These are phyloP conservation scores for Nicotiana benthamiana DNA, from an alignment of 257 asterid species.

Conservation along the genomic window DNA sequence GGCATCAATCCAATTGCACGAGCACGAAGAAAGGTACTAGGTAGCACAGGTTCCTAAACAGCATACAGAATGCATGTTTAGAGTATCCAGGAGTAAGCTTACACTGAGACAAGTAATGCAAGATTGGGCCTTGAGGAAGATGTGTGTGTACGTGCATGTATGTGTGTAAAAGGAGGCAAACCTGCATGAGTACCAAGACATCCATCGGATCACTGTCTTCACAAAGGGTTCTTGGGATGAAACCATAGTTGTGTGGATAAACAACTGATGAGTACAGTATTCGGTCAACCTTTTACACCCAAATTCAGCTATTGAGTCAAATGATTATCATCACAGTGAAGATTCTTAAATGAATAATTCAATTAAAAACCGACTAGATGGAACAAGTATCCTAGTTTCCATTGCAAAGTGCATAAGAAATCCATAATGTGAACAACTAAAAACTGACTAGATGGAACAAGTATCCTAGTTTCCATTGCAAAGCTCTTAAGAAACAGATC, in stretches of 20 bases:
- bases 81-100: background rate
- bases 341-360: background rate
- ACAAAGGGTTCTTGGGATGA: slow-evolving; percentile 81
- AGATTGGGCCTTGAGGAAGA: background rate
- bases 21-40: slow-evolving; percentile 86
- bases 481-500: no score
- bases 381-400: no score
- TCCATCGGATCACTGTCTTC: slow-evolving; percentile 93
- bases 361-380: background rate
- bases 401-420: no score
- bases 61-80: background rate
- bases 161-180: slow-evolving; percentile 3
- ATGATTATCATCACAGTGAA: background rate
- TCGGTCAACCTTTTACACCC: slow-evolving; percentile 57
- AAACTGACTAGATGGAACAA: background rate
- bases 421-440: background rate
- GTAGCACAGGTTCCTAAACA: slow-evolving; percentile 73
- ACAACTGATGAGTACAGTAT: slow-evolving; percentile 90
- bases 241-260: slow-evolving; percentile 92
- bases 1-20: slow-evolving; percentile 98
- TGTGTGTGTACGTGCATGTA: background rate
- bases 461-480: no score
- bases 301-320: background rate
- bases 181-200: slow-evolving; percentile 90
- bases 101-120: background rate